A percentile compares a stretch with the other conserved stretches of the same genome.
Conservation (phyloP, 2,329 filamentous ascomycete species). For the Penicillium hordei region DNA sequence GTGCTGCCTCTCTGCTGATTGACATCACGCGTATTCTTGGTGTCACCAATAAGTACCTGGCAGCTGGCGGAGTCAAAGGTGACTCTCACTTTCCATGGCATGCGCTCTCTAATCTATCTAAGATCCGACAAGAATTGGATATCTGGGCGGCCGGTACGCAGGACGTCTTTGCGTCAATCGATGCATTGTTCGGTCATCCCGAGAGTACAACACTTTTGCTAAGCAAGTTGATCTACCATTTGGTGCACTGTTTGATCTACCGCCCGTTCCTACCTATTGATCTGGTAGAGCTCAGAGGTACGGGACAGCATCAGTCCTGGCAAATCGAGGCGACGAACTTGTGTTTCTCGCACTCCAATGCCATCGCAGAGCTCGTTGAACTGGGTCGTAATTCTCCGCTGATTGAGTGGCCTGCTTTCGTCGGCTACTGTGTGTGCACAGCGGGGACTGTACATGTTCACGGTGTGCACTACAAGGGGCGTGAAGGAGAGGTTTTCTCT, state of each 20-base stretch:
- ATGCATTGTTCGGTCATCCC: conserved; percentile 71
- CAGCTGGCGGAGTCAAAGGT: conserved; percentile 81
- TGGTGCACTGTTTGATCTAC: conserved; percentile 84
- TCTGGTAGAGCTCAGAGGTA: conserved; percentile 73
- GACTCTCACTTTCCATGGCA: conserved; percentile 93
- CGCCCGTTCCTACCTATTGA: conserved; percentile 84
- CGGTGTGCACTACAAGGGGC: conserved; percentile 72
- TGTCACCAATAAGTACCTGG: conserved; percentile 78
- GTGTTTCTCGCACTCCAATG: conserved; percentile 83
- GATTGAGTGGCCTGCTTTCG: conserved; percentile 82
- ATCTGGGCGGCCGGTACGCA: conserved; percentile 81
- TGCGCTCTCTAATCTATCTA: conserved; percentile 77
- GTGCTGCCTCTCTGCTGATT: conserved; percentile 76
- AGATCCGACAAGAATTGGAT: conserved; percentile 81
- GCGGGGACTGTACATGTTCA: conserved; percentile 87
- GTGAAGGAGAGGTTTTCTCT: conserved; percentile 64
- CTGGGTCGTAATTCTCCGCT: conserved; percentile 71
- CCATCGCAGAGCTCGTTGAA: conserved; percentile 79
- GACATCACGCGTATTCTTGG: conserved; percentile 81
- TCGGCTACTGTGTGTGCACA: conserved; percentile 82
- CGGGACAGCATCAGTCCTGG: conserved; percentile 85
- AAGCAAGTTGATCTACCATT: conserved; percentile 82
- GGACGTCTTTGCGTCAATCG: conserved; percentile 73
- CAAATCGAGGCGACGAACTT: conserved; percentile 88
- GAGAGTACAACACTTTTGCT: conserved; percentile 78